phyloP scores from a whole-genome alignment of 176 grass and related monocot species.

The Eragrostis nindensis region DNA sequence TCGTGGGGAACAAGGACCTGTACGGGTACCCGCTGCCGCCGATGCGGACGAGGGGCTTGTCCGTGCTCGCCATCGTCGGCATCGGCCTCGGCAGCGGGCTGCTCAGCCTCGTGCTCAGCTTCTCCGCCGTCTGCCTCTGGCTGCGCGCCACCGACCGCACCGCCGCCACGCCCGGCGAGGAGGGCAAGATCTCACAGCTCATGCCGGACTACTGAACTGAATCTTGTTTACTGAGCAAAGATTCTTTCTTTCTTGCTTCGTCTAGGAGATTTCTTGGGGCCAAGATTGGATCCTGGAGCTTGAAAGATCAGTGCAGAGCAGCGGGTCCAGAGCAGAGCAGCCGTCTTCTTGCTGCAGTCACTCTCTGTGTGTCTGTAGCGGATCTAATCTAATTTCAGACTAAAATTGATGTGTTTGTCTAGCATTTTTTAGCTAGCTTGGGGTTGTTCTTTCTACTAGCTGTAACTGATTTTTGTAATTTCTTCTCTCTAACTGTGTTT shows the following conservation, averaged over 20 bases:
- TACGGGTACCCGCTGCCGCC: constrained; percentile 78
- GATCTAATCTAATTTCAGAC: constrained; percentile 32
- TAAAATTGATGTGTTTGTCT: neutral
- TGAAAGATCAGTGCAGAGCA: constrained; percentile 3
- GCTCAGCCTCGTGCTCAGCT: constrained; percentile 76
- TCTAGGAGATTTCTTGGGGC: neutral
- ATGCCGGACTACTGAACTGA: constrained; percentile 76
- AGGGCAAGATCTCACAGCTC: constrained; percentile 83
- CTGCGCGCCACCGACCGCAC: constrained; percentile 57
- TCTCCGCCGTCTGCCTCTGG: constrained; percentile 83
- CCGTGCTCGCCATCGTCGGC: constrained; percentile 77
- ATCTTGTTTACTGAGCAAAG: neutral
- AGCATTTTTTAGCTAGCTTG: neutral
- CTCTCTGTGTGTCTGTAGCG: constrained; percentile 30
- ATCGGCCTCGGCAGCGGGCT: constrained; percentile 79
- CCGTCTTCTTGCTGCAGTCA: neutral
- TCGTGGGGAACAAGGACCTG: constrained; percentile 64
- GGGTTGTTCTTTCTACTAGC: neutral
- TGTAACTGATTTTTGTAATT: neutral
- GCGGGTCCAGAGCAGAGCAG: constrained; percentile 14
- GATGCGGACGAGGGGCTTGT: constrained; percentile 41
- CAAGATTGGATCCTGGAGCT: constrained; percentile 34
- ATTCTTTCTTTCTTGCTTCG: neutral
- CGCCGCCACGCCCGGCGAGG: constrained; percentile 47
- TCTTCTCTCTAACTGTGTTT: neutral